These are phyloP conservation scores for Kwoniella pini DNA, from an alignment of 768 basidiomycete species.

Conservation along the genomic window DNA sequence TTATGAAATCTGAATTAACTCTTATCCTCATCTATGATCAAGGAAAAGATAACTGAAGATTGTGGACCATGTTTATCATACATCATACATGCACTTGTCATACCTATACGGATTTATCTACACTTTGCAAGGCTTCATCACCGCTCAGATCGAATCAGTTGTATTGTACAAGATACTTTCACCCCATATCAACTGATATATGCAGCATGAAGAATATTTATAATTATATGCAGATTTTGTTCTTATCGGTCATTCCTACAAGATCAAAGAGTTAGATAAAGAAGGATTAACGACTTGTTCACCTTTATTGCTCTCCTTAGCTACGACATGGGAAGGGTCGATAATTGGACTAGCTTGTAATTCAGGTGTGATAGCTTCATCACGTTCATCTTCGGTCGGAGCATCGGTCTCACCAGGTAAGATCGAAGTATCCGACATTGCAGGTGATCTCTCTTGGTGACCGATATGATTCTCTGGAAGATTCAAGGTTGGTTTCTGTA, in stretches of 20 bases:
- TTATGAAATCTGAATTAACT: no score
- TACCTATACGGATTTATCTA: not conserved
- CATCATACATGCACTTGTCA: constrained; percentile 5
- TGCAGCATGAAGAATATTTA: no score
- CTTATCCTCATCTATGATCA: no score
- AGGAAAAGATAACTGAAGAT: no score
- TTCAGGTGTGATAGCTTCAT: constrained; percentile 31
- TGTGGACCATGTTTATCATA: not conserved
- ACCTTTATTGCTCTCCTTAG: constrained; percentile 2
- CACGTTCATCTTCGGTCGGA: constrained; percentile 23
- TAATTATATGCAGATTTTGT: not conserved
- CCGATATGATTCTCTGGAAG: not conserved
- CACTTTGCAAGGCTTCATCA: not conserved
- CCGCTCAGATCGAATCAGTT: not conserved
- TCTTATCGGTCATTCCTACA: not conserved
- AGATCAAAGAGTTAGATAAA: constrained; percentile 1
- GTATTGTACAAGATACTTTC: not conserved
- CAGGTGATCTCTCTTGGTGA: constrained; percentile 3
- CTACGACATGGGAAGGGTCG: not conserved
- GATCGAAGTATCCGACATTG: constrained; percentile 8
- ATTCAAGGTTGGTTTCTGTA: not conserved
- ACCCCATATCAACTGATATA: not conserved
- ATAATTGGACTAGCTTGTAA: constrained; percentile 17
- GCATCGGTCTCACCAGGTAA: constrained; percentile 21
- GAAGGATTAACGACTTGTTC: constrained; percentile 2